Evolutionary conservation across 1,139 yeast species (phyloP).

Genomic region (Suhomyces kunorum): DNA sequence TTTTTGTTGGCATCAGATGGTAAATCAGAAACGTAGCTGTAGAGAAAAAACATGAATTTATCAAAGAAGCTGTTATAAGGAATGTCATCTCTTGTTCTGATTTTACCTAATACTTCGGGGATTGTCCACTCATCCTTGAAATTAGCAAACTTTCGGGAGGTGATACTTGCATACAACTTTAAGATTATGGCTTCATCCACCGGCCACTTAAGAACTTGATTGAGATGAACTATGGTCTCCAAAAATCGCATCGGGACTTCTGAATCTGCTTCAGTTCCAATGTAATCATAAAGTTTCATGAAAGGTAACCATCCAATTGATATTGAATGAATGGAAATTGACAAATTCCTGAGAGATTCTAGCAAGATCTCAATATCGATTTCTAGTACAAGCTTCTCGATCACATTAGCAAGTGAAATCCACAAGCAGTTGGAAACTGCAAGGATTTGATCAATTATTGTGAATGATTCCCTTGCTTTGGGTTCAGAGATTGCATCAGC

Average conservation of each 20-base stretch:
- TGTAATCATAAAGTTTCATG: slow-evolving; percentile 23
- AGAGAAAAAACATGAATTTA: slow-evolving; percentile 38
- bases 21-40: slow-evolving; percentile 35
- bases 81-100: slow-evolving; percentile 34
- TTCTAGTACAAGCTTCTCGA: slow-evolving; percentile 18
- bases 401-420: slow-evolving; percentile 19
- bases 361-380: slow-evolving; percentile 17
- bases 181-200: slow-evolving; percentile 38
- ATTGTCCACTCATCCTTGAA: slow-evolving; percentile 36
- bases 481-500: neutral
- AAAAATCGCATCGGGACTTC: slow-evolving; percentile 29
- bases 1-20: slow-evolving; percentile 31
- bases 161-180: slow-evolving; percentile 32
- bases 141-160: slow-evolving; percentile 39
- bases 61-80: slow-evolving; percentile 41
- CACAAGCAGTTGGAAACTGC: slow-evolving; percentile 21
- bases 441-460: slow-evolving; percentile 17
- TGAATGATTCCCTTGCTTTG: slow-evolving; percentile 19
- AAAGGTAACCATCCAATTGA: slow-evolving; percentile 30
- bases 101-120: slow-evolving; percentile 28
- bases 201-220: slow-evolving; percentile 36
- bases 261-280: slow-evolving; percentile 18
- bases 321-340: slow-evolving; percentile 16
- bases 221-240: slow-evolving; percentile 32
- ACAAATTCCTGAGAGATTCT: slow-evolving; percentile 20